Evolutionary conservation across 2,329 filamentous ascomycete genomes (phyloP), one percentile per base, ranked within the genome.

Genomic region (Neocucurbitaria cava): DNA sequence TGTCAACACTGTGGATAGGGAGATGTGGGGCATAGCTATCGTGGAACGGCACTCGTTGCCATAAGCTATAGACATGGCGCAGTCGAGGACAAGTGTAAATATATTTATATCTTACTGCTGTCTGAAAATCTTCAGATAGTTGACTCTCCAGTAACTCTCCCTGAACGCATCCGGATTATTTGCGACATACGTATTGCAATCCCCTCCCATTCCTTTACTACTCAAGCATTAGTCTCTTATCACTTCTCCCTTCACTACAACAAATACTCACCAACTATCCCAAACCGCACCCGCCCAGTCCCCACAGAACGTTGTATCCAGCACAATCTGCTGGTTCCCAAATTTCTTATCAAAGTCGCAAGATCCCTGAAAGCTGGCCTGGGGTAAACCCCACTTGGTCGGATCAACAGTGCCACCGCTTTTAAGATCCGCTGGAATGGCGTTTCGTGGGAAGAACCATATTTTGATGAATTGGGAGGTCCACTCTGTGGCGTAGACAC

Each of bases 241-340:
- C 31, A 57, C 58, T 15, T 18, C 36, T 2, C 24, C 41, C 21
- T 5, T 47, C 5, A 10, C 15, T 7, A 17, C 20, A 11, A 5
- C 5, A 21, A 17, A 40, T 24, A 51, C 48, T 38, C 28, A 51
- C 48, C 49, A 53, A 5, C 51, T 48, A 21, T 23, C 38, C 55
- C 55, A 58, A 3, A 52, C 44, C 2, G 46, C 43, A 1, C 59
- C 61, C 9, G 54, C 81, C 56, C 58, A 68, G 8, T 57, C 59
- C 6, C 65, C 65, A 40, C 92, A 96, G 72, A 96, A 90, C 9
- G 89, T 89, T 1, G 87, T 94, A 77, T 93, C 86, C 74, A 94
- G 86, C 60, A 92, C 84, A 62, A 96, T 85, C 62, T 87, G 84
- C 78, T 95, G 84, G 13, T 24, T 23, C 5, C 36, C 36, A 23